Evolutionary conservation across 2,329 filamentous ascomycete genomes (phyloP).

Genomic region (Trichoderma atrobrunneum): DNA sequence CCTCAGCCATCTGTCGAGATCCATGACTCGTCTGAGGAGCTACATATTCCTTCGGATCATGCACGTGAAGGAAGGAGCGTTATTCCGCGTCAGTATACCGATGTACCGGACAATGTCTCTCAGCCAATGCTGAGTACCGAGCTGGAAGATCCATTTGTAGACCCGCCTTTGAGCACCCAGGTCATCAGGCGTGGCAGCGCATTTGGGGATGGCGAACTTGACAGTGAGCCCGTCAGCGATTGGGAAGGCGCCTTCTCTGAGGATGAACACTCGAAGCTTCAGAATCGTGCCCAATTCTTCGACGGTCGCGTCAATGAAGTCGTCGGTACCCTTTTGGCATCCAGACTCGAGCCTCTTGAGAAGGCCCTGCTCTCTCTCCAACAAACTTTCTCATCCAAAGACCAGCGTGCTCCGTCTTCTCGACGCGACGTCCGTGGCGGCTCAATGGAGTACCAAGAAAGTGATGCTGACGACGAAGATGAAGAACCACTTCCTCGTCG

Average conservation of each 20-base stretch:
- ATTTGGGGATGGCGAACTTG: constrained; percentile 46
- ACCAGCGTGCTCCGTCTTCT: constrained; percentile 53
- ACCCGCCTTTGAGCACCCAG: constrained; percentile 46
- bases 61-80: constrained; percentile 73
- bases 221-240: constrained; percentile 67
- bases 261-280: constrained; percentile 78
- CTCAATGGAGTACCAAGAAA: constrained; percentile 70
- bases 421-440: constrained; percentile 61
- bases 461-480: constrained; percentile 93
- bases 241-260: constrained; percentile 88
- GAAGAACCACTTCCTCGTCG: constrained; percentile 66
- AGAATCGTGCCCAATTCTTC: constrained; percentile 81
- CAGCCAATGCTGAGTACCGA: constrained; percentile 50
- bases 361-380: constrained; percentile 75
- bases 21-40: constrained; percentile 51
- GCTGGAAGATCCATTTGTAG: constrained; percentile 62
- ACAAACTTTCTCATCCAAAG: constrained; percentile 59
- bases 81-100: constrained; percentile 57
- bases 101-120: constrained; percentile 46
- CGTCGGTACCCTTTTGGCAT: constrained; percentile 73
- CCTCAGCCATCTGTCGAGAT: constrained; percentile 26
- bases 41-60: constrained; percentile 49
- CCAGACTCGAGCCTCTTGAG: constrained; percentile 77
- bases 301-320: constrained; percentile 85
- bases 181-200: constrained; percentile 49